Conservation (phyloP, 2,329 filamentous ascomycete genomes). For the Aspergillus arachidicola region DNA sequence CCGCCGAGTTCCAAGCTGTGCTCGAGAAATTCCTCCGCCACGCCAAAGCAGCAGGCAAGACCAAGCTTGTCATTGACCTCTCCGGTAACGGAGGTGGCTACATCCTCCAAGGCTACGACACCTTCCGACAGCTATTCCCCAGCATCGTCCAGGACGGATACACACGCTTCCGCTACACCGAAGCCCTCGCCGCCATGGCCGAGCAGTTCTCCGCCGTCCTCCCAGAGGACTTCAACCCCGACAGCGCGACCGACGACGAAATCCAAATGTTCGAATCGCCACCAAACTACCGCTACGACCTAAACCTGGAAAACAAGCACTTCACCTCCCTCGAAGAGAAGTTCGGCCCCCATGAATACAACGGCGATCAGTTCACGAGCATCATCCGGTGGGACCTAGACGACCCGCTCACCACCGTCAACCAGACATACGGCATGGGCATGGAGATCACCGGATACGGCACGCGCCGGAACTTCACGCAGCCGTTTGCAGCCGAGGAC, state of each 20-base stretch:
- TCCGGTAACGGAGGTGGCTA: not conserved
- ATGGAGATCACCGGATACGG: constrained; percentile 1
- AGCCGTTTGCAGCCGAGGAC: not conserved
- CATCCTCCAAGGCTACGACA: not conserved
- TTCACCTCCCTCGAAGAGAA: not conserved
- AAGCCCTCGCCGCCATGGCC: not conserved
- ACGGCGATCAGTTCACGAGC: not conserved
- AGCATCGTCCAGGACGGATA: not conserved
- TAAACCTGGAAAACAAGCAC: not conserved
- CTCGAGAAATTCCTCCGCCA: not conserved
- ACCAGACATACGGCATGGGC: not conserved
- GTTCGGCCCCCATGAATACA: not conserved
- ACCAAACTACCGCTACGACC: not conserved
- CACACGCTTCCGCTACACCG: constrained; percentile 1
- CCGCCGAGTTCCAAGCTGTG: not conserved
- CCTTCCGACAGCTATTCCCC: not conserved
- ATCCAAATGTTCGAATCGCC: not conserved
- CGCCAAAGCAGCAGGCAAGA: not conserved
- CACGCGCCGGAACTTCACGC: not conserved
- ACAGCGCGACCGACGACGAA: not conserved
- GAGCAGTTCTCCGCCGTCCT: not conserved
- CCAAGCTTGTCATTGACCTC: not conserved
- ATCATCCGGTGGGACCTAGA: constrained; percentile 1
- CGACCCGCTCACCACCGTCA: not conserved
- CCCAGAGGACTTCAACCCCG: not conserved